Percentiles rank a stretch among this genome's conserved stretches.
phyloP scores from a whole-genome alignment of 2,329 filamentous ascomycete genomes.

The Xylariaceae sp. region DNA sequence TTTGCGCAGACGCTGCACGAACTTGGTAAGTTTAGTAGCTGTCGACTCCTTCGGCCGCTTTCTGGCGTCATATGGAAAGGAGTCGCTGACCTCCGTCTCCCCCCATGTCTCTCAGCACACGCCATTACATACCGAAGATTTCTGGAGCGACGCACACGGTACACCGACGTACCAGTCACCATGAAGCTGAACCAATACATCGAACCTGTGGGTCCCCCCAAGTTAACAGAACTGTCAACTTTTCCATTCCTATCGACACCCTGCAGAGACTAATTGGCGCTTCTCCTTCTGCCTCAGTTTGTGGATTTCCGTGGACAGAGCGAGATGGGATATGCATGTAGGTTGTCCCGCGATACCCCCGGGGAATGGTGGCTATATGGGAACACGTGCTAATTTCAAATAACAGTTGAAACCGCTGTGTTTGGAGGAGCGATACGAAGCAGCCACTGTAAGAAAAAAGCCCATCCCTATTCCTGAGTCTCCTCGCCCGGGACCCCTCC shows the following conservation, averaged over 20 bases:
- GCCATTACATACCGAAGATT: no score
- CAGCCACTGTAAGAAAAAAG: neutral
- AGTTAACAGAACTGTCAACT: neutral
- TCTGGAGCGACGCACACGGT: no score
- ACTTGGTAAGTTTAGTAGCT: constrained; percentile 8
- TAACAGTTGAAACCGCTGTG: neutral
- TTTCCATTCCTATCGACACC: neutral
- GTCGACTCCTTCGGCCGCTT: neutral
- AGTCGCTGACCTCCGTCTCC: no score
- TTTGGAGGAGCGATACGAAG: neutral
- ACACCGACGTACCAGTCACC: no score
- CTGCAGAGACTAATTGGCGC: neutral
- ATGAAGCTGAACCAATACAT: neutral
- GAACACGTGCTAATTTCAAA: neutral
- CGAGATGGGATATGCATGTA: constrained; percentile 11
- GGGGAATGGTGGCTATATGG: no score
- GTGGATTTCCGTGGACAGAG: constrained; percentile 5
- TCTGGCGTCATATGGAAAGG: no score
- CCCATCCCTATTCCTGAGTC: neutral
- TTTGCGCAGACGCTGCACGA: constrained; percentile 12
- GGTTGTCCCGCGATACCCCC: no score
- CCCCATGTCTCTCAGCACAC: no score
- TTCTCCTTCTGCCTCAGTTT: constrained; percentile 1
- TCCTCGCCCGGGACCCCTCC: no score
- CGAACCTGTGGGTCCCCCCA: neutral